Percentiles rank a stretch among this genome's conserved stretches.
Evolutionary conservation across 2,329 filamentous ascomycete genomes (phyloP).

Genomic region (Fusarium xylarioides): DNA sequence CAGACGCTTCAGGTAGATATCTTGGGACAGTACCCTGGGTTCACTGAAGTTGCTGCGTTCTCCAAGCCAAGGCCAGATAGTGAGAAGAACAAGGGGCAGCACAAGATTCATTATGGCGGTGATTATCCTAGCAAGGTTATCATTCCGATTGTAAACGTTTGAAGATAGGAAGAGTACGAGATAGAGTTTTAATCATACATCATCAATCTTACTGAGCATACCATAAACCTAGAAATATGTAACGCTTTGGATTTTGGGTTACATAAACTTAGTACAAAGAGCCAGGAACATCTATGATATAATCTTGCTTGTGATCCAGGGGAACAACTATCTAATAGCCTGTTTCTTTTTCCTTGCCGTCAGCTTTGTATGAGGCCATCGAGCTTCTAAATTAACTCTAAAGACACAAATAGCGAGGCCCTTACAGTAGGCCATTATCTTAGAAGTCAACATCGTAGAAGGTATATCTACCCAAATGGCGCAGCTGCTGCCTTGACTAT

Average conservation of each 20-base stretch:
- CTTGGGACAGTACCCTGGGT: conserved; percentile 10
- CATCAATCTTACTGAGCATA: not conserved
- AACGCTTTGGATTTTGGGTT: not conserved
- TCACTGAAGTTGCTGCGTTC: conserved; percentile 4
- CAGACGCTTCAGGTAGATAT: conserved; percentile 8
- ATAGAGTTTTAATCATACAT: not conserved
- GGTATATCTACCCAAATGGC: not conserved
- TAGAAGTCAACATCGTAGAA: not conserved
- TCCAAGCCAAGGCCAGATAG: conserved; percentile 10
- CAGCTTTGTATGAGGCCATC: not conserved
- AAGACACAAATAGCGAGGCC: not conserved
- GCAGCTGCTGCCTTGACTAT: not conserved
- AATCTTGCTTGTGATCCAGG: too few relatives aligned
- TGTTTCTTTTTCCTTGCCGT: not conserved
- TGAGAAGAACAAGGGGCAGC: conserved; percentile 19
- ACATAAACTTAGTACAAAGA: not conserved
- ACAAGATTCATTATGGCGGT: conserved; percentile 26
- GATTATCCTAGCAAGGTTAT: conserved; percentile 33
- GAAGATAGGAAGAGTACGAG: too few relatives aligned
- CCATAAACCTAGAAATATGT: not conserved
- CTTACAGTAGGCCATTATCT: not conserved
- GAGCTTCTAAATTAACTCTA: not conserved
- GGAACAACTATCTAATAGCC: not conserved
- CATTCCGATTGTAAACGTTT: conserved; percentile 23
- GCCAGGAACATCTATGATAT: not conserved